A percentile compares a stretch with the other conserved stretches of the same genome.
phyloP scores from a whole-genome alignment of 768 basidiomycete species.

The Amanita muscaria region DNA sequence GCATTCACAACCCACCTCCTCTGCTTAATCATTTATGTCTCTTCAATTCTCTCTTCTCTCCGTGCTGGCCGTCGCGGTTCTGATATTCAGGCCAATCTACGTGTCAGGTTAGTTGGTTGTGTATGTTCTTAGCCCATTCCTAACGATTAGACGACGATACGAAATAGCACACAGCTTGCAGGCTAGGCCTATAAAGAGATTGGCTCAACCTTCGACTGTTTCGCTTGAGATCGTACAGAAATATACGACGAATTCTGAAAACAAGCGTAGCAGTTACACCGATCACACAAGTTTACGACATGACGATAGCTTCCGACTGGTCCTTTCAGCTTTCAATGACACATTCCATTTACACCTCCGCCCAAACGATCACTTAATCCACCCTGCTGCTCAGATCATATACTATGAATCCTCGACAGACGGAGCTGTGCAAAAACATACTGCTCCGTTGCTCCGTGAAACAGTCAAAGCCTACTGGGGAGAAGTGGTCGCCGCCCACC shows the following conservation, averaged over 20 bases:
- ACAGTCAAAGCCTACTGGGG: conserved; percentile 65
- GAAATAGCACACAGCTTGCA: conserved; percentile 37
- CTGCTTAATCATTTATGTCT: conserved; percentile 27
- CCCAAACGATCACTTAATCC: conserved; percentile 71
- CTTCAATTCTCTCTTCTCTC: conserved; percentile 20
- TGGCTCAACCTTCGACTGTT: too few relatives aligned
- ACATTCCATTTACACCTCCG: conserved; percentile 65
- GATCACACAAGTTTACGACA: conserved; percentile 45
- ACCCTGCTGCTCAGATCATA: conserved; percentile 66
- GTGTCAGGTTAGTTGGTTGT: conserved; percentile 21
- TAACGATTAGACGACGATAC: neutral
- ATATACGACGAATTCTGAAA: conserved; percentile 13
- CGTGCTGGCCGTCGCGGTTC: conserved; percentile 40
- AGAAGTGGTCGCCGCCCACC: conserved; percentile 56
- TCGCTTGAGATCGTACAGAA: conserved; percentile 53
- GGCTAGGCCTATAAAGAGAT: too few relatives aligned
- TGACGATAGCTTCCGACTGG: conserved; percentile 64
- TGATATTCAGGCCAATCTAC: conserved; percentile 24
- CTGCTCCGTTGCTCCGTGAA: conserved; percentile 54
- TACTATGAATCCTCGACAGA: conserved; percentile 47
- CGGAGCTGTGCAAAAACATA: conserved; percentile 44
- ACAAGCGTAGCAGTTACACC: conserved; percentile 27
- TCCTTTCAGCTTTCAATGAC: conserved; percentile 56
- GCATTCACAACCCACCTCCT: conserved; percentile 20
- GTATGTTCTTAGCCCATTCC: neutral